Base-by-base conservation (phyloP, 352 stramenopile species). In the Phytophthora citricola region DNA sequence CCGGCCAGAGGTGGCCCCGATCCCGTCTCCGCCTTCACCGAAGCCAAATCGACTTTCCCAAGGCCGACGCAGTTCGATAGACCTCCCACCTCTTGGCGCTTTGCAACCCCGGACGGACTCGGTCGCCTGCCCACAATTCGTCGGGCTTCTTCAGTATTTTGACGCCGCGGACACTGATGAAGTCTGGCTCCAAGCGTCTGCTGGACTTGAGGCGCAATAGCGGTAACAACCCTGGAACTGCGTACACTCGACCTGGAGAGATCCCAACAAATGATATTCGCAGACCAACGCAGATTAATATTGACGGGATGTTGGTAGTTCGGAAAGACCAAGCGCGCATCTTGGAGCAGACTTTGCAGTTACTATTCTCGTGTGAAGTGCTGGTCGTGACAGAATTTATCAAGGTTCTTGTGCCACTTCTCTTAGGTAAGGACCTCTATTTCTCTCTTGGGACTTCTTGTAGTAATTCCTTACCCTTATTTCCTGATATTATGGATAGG, bases 321-420 rank as follows among this genome's bases (percentile, higher is more conserved):
- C 53, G 65, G 41, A 77, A 77, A 59, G 69, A 77, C 10, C 59
- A 74, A 56, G 69, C 64, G 6, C 64, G 69, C n/a, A 64, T 71
- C 10, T 50, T 76, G 31, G 66, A 74, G 32, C 53, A 77, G 34
- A 68, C 53, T 8, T 44, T 78, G 45, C 70, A 78, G 26, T 26
- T 83, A 31, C 44, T 83, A 3, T 81, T 75, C 57, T 67, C 52
- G 6, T 74, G 66, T 56, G 75, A 83, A 62, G 66, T 66, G 29
- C 49, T 78, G 24, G 29, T 78, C 29, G 59, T 83, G 39, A 50
- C 55, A 17, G 68, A 78, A 56, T 80, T 80, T 61, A 39, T 79
- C 32, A 74, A 69, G 43, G 73, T 70, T 17, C 17, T 83, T 31
- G 58, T 80, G 20, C 75, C 75, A 6, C 47, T 72, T 10, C 14